Base-by-base conservation (phyloP, 306 rosid species). In the Rosa lucieae region DNA sequence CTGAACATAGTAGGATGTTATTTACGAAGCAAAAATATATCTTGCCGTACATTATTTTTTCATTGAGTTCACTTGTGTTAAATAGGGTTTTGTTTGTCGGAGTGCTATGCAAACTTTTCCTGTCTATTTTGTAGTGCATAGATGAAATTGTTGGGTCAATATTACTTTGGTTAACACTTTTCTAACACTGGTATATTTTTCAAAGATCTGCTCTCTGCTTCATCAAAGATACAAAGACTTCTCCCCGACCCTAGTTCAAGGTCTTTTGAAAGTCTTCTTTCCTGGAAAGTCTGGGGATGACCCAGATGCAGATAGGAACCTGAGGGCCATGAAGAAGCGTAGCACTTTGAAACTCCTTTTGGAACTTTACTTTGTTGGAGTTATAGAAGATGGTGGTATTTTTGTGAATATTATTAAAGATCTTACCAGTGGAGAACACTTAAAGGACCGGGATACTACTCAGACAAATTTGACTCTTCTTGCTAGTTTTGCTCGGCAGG, bases 211-310 rank as follows among this genome's bases (percentile, higher is more conserved):
- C 89, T 96, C 99, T 82, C 83, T 96, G 86, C 99, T 96, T 85
- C 99, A 93, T 82, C 98, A 93, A 87, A 96, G 98, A 87, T 96
- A 96, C 90, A 93, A 88, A 81, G 99, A 96, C 85, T 96, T 96
- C 70, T 82, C 96, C 8, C 97, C 99, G 78, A 90, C 87, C 86
- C 85, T 96, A 67, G 81, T 86, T 81, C 99, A 96, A 92, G 99
- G 96, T 77, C 98, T 93, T 81, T 89, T 93, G 81, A 96, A 93
- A 89, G 78, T 88, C 67, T 93, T 96, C 87, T 93, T 94, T 78
- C 96, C 96, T 11, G 99, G 98, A 79, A 96, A 96, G 80, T 77
- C 91, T 65, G 89, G 87, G 21, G 99, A 96, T 75, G 99, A 96
- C 82, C 78, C 86, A 26, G 99, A 96, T 71, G 78, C 87, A 13